Conservation (phyloP, 129 eudicot genomes). For the Chrysanthemum makinoi region DNA sequence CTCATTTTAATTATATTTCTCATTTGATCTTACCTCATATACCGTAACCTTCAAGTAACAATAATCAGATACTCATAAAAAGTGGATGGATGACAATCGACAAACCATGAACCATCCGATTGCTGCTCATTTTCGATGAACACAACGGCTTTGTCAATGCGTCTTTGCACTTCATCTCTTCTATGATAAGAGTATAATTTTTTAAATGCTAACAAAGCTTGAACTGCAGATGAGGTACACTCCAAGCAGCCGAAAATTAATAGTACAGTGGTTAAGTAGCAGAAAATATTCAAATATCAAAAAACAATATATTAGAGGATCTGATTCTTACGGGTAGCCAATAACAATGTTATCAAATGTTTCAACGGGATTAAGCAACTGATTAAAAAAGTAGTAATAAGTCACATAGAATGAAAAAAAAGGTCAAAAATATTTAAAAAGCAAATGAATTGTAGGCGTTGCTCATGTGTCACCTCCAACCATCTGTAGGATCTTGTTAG, state of each 20-base stretch:
- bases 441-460: background rate
- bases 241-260: slow-evolving; percentile 4
- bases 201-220: slow-evolving; percentile 10
- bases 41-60: too few species aligned
- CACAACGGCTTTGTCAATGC: slow-evolving; percentile 8
- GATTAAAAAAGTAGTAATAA: background rate
- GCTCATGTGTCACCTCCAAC: slow-evolving; percentile 57
- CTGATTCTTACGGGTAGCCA: slow-evolving; percentile 8
- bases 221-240: slow-evolving; percentile 2
- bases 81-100: background rate
- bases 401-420: too few species aligned
- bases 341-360: slow-evolving; percentile 70
- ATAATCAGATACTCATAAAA: too few species aligned
- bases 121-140: slow-evolving; percentile 4
- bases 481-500: slow-evolving; percentile 83
- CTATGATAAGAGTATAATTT: slow-evolving; percentile 7
- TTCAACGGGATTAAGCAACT: slow-evolving; percentile 92
- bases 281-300: background rate
- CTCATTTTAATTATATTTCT: too few species aligned
- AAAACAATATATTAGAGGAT: background rate
- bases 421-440: slow-evolving; percentile 1
- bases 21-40: too few species aligned
- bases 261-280: background rate
- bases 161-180: background rate
- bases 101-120: slow-evolving; percentile 15